Conservation (phyloP, 768 basidiomycete species). For the Suillus luteus region DNA sequence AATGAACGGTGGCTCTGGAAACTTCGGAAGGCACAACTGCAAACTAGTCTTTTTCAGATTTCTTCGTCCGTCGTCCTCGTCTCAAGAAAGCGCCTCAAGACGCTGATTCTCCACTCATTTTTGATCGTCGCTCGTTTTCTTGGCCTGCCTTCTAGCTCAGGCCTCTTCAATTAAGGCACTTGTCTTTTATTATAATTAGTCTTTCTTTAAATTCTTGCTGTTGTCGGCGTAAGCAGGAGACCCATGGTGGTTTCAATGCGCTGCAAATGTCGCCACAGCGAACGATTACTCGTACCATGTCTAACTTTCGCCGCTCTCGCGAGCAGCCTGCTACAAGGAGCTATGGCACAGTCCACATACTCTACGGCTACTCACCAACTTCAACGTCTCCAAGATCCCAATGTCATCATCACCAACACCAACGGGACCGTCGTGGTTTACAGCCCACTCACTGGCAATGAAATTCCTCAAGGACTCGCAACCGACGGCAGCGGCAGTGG, state of each 20-base stretch:
- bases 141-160: not conserved
- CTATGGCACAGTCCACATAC: constrained; percentile 3
- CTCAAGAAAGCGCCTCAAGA: not conserved
- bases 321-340: constrained; percentile 1
- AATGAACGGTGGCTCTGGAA: not conserved
- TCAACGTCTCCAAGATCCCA: constrained; percentile 29
- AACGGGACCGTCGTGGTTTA: constrained; percentile 46
- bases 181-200: not conserved
- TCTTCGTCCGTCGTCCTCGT: not conserved
- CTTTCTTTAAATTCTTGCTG: constrained; percentile 1
- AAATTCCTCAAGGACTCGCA: constrained; percentile 54
- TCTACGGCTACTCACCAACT: constrained; percentile 16
- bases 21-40: not conserved
- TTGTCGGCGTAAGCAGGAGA: constrained; percentile 3
- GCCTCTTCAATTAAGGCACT: not conserved
- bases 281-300: not conserved
- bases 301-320: not conserved
- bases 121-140: not conserved
- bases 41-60: constrained; percentile 3
- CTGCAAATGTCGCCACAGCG: constrained; percentile 6
- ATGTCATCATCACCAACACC: constrained; percentile 27
- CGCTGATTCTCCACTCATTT: constrained; percentile 4
- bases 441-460: constrained; percentile 43
- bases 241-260: constrained; percentile 7
- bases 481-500: constrained; percentile 59